Base-by-base conservation (phyloP, 768 basidiomycete genomes). In the Russula sp. region DNA sequence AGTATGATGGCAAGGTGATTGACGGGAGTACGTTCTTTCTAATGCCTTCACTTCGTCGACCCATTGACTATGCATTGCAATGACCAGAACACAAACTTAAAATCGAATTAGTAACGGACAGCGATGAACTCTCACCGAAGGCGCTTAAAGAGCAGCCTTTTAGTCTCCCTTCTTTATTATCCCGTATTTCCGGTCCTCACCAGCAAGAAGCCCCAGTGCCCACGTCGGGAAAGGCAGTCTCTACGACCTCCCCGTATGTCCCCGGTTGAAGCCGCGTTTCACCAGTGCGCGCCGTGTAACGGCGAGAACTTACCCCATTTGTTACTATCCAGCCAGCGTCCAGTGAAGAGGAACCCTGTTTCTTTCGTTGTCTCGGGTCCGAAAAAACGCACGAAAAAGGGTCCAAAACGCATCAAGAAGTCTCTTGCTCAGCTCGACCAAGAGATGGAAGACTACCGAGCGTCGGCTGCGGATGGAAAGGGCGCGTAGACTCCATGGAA, bases 361-460 rank as follows among this genome's bases (percentile, higher is more conserved):
- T 52, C 56, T 32, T 60, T 66, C 35, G 63, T 45, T 8, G 54
- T 51, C 11, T 47, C 58, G 0, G 59, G 59, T 18, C 66, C 66
- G 16, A 66, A 65, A 47, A 64, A 69, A 18, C 82, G 84, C 34
- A 73, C 76, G 45, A 89, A 87, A 76, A 91, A 90, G 69, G 89
- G 89, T 0, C 86, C 89, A 0, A 85, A 82, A 69, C 82, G 89
- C 44, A 71, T 89, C 48, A 89, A 88, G 70, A 90, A 90, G 73
- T 82, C 86, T 0, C 70, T 75, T 7, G 84, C 79, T 32, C 82
- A 90, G 63, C 78, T 91, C 27, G 89, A 91, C 71, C 78, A 81
- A 71, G 89, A 91, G 72, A 90, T 91, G 86, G 89, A 91, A 60
- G 85, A 87, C 54, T 91, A 90, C 66, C 80, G 80, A 55, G 84